These are phyloP conservation scores for Penicillium verhagenii DNA, from an alignment of 495 filamentous ascomycete genomes.

Conservation along the genomic window DNA sequence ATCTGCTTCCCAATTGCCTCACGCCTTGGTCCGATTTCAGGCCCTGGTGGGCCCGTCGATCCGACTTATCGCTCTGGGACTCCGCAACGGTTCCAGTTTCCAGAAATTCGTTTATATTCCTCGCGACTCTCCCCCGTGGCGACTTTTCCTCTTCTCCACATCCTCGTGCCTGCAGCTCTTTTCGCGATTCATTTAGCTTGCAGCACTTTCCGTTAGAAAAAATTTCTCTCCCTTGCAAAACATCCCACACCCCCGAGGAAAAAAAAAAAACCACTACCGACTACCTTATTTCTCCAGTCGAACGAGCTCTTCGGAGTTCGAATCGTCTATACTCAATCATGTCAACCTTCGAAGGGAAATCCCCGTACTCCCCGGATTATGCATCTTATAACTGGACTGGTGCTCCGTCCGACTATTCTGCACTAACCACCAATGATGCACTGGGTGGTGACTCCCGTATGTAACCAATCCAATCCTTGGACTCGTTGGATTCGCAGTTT, in stretches of 20 bases:
- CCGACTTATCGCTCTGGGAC: constrained; percentile 21
- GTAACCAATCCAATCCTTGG: constrained; percentile 28
- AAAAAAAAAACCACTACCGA: no score
- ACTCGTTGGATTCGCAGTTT: not conserved
- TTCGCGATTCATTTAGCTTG: not conserved
- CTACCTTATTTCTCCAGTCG: constrained; percentile 7
- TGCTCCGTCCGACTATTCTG: constrained; percentile 67
- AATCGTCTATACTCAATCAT: constrained; percentile 11
- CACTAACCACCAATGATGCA: constrained; percentile 60
- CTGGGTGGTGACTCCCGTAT: constrained; percentile 81
- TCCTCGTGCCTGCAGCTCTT: not conserved
- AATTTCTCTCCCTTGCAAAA: not conserved
- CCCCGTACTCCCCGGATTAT: constrained; percentile 42
- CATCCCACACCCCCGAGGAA: no score
- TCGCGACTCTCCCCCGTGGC: constrained; percentile 25
- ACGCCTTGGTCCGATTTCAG: constrained; percentile 20
- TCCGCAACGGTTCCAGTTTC: constrained; percentile 13
- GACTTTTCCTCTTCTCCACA: constrained; percentile 27
- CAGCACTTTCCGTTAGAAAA: not conserved
- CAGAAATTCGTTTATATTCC: constrained; percentile 27
- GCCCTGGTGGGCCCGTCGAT: constrained; percentile 23
- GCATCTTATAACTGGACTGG: constrained; percentile 81
- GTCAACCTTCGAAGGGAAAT: constrained; percentile 29
- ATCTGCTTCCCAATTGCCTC: constrained; percentile 11
- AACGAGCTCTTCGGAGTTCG: constrained; percentile 9